Percentiles rank a stretch among this genome's conserved stretches.
phyloP scores from a whole-genome alignment of 2,329 filamentous ascomycete species.

The Alternaria solani region DNA sequence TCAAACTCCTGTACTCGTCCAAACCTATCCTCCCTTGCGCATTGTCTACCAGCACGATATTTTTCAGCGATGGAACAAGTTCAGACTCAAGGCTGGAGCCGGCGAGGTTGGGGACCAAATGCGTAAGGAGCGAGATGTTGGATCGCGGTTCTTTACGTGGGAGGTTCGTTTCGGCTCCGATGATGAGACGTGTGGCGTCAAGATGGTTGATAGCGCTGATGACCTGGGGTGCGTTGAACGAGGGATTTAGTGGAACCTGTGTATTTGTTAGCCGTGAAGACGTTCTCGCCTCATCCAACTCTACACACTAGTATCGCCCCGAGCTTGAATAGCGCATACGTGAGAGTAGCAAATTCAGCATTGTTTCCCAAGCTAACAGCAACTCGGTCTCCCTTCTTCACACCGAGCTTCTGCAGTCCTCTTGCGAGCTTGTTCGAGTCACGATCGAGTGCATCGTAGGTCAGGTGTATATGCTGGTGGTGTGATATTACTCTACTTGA shows the following conservation, averaged over 20 bases:
- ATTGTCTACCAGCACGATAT: slow-evolving; percentile 83
- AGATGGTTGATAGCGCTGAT: slow-evolving; percentile 80
- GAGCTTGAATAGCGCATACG: slow-evolving; percentile 91
- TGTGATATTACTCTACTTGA: slow-evolving; percentile 62
- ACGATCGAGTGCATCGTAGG: slow-evolving; percentile 77
- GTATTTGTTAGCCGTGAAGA: neutral
- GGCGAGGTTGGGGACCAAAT: slow-evolving; percentile 61
- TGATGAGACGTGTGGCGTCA: slow-evolving; percentile 74
- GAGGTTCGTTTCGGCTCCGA: slow-evolving; percentile 87
- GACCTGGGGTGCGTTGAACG: slow-evolving; percentile 83
- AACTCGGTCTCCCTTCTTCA: slow-evolving; percentile 83
- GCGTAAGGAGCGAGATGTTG: slow-evolving; percentile 65
- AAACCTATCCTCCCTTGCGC: slow-evolving; percentile 63
- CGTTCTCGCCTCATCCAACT: too few relatives aligned
- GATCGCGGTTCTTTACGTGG: slow-evolving; percentile 69
- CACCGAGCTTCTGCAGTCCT: slow-evolving; percentile 73
- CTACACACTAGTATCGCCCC: slow-evolving; percentile 79
- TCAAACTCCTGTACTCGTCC: slow-evolving; percentile 44
- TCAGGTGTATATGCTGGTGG: slow-evolving; percentile 71
- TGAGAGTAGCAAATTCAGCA: slow-evolving; percentile 78
- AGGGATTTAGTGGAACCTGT: slow-evolving; percentile 86
- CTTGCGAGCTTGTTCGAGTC: slow-evolving; percentile 78
- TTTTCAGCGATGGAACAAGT: slow-evolving; percentile 72
- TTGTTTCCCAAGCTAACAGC: slow-evolving; percentile 88
- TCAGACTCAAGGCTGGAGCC: slow-evolving; percentile 59